These are phyloP conservation scores for Paracoccidioides brasiliensis DNA, from an alignment of 2,329 filamentous ascomycete species.

Conservation along the genomic window DNA sequence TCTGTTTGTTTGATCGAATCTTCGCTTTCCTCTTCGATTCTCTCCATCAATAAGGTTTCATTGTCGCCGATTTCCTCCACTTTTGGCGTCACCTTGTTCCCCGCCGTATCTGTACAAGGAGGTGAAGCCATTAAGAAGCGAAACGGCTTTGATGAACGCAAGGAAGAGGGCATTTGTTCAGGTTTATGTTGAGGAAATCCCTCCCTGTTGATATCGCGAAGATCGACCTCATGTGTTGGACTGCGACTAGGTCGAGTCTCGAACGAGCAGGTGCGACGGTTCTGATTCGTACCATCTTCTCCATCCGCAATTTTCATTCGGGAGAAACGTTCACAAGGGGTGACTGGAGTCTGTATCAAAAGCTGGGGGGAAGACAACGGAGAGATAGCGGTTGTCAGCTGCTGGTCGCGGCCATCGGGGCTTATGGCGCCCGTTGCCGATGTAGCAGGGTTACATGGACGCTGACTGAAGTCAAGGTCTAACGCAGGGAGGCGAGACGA, in stretches of 20 bases:
- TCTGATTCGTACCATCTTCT: constrained; percentile 23
- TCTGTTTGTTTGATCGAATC: constrained; percentile 18
- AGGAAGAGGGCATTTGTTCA: constrained; percentile 13
- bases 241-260: constrained; percentile 3
- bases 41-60: constrained; percentile 16
- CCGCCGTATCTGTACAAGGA: constrained; percentile 12
- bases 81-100: constrained; percentile 37
- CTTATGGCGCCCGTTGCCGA: constrained; percentile 11
- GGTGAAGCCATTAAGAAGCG: constrained; percentile 18
- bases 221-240: background rate
- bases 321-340: constrained; percentile 19
- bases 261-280: constrained; percentile 15
- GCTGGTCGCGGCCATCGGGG: constrained; percentile 1
- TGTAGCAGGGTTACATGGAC: constrained; percentile 11
- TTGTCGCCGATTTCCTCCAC: constrained; percentile 42
- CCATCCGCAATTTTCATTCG: constrained; percentile 22
- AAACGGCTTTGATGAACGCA: constrained; percentile 10
- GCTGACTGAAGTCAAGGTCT: constrained; percentile 10
- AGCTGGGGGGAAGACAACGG: background rate
- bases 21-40: constrained; percentile 21
- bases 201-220: constrained; percentile 5
- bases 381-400: background rate
- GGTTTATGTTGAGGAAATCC: constrained; percentile 8
- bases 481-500: constrained; percentile 13
- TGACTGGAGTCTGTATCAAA: constrained; percentile 7